Evolutionary conservation across 495 filamentous ascomycete genomes (phyloP).

Genomic region (Neurospora terricola): DNA sequence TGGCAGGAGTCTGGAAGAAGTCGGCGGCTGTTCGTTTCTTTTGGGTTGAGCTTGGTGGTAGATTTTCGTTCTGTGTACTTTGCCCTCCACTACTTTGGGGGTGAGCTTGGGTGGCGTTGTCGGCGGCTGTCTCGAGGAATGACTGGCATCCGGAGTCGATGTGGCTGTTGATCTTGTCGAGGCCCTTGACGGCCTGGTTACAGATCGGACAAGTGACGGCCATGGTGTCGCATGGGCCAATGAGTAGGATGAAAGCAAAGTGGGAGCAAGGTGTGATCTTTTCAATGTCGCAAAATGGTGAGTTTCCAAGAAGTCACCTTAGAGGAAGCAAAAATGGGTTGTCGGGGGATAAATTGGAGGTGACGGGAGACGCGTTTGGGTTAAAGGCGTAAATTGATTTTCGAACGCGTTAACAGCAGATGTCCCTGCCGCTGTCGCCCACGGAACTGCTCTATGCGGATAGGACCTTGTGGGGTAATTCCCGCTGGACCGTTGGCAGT

Average conservation of each 20-base stretch:
- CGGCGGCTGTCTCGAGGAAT: constrained; percentile 29
- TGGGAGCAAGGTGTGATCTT: not conserved
- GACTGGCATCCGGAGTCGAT: constrained; percentile 74
- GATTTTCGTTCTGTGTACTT: constrained; percentile 26
- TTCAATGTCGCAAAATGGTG: not conserved
- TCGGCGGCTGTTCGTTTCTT: constrained; percentile 49
- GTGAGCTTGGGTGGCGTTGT: constrained; percentile 9
- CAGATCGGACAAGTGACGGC: constrained; percentile 81
- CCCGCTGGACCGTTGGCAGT: not conserved
- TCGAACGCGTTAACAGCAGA: constrained; percentile 1
- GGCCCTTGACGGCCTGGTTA: constrained; percentile 58
- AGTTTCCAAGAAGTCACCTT: not conserved
- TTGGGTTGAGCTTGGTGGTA: constrained; percentile 28
- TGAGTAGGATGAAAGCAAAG: not conserved
- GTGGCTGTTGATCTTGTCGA: constrained; percentile 73
- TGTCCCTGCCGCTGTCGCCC: not conserved
- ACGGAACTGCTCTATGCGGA: not conserved
- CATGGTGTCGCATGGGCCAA: not conserved
- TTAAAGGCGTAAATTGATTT: constrained; percentile 5
- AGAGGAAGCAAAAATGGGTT: not conserved
- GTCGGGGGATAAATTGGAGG: not conserved
- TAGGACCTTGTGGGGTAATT: not conserved
- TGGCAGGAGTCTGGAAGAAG: constrained; percentile 69
- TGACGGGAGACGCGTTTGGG: not conserved
- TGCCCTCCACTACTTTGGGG: constrained; percentile 27